Evolutionary conservation across 345 rosid genomes (phyloP).

Genomic region (Brassica rapa): DNA sequence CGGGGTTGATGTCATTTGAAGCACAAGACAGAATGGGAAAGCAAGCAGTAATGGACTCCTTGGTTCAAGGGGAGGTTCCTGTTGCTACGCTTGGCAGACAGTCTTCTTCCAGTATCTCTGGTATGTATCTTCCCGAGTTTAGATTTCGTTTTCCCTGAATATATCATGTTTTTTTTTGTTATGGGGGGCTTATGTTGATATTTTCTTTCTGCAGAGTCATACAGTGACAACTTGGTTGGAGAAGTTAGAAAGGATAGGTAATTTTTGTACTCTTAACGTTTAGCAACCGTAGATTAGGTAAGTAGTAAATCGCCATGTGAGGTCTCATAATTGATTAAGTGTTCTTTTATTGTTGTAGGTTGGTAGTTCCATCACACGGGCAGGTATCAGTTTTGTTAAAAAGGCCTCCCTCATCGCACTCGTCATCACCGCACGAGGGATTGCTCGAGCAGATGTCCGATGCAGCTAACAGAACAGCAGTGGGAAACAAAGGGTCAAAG

Average conservation of each 20-base stretch:
- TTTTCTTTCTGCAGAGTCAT: conserved; percentile 37
- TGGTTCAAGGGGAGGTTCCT: conserved; percentile 39
- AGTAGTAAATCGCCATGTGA: neutral
- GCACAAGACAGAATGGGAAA: conserved; percentile 44
- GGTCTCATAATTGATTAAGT: neutral
- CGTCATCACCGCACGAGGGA: conserved; percentile 58
- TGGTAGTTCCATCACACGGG: conserved; percentile 46
- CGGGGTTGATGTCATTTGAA: conserved; percentile 39
- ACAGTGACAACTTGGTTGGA: conserved; percentile 42
- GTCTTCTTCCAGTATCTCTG: conserved; percentile 42
- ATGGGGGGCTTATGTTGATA: conserved; percentile 11
- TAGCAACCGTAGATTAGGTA: neutral
- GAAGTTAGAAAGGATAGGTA: conserved; percentile 57
- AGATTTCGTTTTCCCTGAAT: neutral
- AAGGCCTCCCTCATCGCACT: conserved; percentile 45
- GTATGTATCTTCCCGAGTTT: conserved; percentile 29
- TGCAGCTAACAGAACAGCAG: conserved; percentile 42
- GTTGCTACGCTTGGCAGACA: conserved; percentile 40
- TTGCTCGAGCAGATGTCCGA: conserved; percentile 46
- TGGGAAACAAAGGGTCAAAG: conserved; percentile 54
- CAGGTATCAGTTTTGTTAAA: conserved; percentile 46
- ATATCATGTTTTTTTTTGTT: neutral
- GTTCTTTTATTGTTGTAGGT: neutral
- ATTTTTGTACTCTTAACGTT: neutral
- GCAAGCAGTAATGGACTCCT: conserved; percentile 33